Evolutionary conservation across 176 grass and related monocot genomes (phyloP), one percentile per base, ranked within the genome.

Genomic region (Paspalum notatum): DNA sequence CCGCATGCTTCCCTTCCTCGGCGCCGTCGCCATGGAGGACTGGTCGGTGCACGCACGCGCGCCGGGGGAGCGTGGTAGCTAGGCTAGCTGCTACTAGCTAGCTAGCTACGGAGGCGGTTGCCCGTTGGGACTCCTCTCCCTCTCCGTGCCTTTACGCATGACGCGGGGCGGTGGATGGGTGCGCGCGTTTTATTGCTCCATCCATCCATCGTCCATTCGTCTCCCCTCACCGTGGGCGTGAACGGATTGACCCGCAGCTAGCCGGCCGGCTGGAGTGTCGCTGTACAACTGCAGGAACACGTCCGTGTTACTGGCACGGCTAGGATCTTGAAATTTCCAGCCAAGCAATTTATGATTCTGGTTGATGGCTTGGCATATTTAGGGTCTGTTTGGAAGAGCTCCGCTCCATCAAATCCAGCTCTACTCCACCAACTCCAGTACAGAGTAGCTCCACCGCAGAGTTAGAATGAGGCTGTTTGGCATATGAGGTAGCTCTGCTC

Each of bases 151-250:
- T 86, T 73, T 53, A 25, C 46, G 50, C 68, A 58, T 66, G 77
- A 73, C 41, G 12, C n/a, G 13, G 4, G 1, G 39, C 6, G 1
- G n/a, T 8, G 8, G 74, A 43, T 47, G 69, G 69, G 27, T 67
- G 77, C n/a, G 69, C 20, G 51, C 62, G 71, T 81, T 61, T 87
- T 87, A 87, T 87, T 9, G 66, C 12, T 27, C 59, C 39, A 67
- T 17, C 4, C 9, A 7, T 12, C n/a, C n/a, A n/a, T n/a, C n/a
- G n/a, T n/a, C n/a, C n/a, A n/a, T n/a, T n/a, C 76, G 61, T 48
- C 38, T 12, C 12, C 12, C 38, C 38, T 12, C 12, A 4, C 38
- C 56, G 44, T 45, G 66, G 82, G 7, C 62, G 47, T 62, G 37
- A 72, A 37, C 53, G 7, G 11, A n/a, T 71, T 2, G 11, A n/a